A percentile compares a stretch with the other conserved stretches of the same genome.
Evolutionary conservation across 768 basidiomycete genomes (phyloP).

Genomic region (Paxillus involutus): DNA sequence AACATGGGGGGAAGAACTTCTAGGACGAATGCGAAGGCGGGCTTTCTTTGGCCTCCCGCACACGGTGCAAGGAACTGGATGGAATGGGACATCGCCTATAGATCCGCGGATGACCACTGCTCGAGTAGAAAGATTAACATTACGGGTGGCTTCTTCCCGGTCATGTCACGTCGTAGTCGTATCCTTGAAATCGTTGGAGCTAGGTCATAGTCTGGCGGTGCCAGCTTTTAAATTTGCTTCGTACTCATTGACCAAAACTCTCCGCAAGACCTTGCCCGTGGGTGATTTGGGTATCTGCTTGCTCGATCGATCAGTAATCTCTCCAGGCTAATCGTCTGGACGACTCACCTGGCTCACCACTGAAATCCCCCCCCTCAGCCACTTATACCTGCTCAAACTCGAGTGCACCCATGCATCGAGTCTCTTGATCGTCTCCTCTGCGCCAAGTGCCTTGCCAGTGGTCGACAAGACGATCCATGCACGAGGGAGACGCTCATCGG

Average conservation of each 20-base stretch:
- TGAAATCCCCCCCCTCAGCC: slow-evolving; percentile 72
- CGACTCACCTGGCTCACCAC: slow-evolving; percentile 59
- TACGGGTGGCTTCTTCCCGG: too few relatives aligned
- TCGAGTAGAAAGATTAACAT: too few relatives aligned
- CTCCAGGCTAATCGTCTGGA: background rate
- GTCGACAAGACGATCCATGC: slow-evolving; percentile 76
- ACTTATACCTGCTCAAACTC: slow-evolving; percentile 73
- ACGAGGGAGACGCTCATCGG: slow-evolving; percentile 71
- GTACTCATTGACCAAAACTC: slow-evolving; percentile 59
- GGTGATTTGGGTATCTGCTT: slow-evolving; percentile 70
- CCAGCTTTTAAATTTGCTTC: slow-evolving; percentile 33
- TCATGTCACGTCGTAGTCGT: background rate
- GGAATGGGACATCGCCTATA: too few relatives aligned
- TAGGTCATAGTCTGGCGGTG: slow-evolving; percentile 25
- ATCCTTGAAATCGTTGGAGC: background rate
- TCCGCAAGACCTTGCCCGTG: slow-evolving; percentile 69
- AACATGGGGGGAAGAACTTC: too few relatives aligned
- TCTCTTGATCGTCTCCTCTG: slow-evolving; percentile 36
- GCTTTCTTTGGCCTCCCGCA: too few relatives aligned
- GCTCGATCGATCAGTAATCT: background rate
- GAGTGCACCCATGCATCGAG: slow-evolving; percentile 62
- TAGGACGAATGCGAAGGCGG: too few relatives aligned
- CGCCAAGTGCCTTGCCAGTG: slow-evolving; percentile 50
- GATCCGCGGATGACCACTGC: too few relatives aligned
- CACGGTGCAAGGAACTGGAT: too few relatives aligned